Conservation (phyloP, 257 asterid species). For the Solanum ossicruentum region DNA sequence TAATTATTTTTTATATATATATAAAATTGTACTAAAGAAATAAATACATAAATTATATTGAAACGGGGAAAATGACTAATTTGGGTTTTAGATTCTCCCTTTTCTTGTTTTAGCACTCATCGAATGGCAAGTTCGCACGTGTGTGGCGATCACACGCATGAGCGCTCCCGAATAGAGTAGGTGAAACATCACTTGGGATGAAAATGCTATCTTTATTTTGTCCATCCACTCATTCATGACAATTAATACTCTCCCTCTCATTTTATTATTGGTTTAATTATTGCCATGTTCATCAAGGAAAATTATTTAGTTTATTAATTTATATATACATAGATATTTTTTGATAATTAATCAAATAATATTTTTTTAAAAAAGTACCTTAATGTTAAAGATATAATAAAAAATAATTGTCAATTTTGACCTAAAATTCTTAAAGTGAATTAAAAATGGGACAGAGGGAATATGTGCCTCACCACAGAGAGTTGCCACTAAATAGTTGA, state of each 20-base stretch:
- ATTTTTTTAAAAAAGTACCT: not conserved
- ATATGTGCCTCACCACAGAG: not conserved
- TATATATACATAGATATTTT: not conserved
- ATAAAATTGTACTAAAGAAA: too few species aligned
- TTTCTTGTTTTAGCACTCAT: not conserved
- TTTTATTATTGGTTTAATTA: not conserved
- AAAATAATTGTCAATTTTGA: not conserved
- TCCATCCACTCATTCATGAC: not conserved
- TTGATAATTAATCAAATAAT: not conserved
- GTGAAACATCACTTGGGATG: not conserved
- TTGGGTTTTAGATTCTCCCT: not conserved
- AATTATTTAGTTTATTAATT: not conserved
- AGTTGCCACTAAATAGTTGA: not conserved
- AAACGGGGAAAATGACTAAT: not conserved
- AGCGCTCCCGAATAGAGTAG: not conserved
- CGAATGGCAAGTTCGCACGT: not conserved
- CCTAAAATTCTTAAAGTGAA: not conserved
- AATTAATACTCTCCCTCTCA: not conserved
- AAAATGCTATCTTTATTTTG: not conserved
- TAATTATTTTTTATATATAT: too few species aligned
- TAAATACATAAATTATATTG: not conserved
- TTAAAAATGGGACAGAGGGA: not conserved
- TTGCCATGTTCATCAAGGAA: not conserved
- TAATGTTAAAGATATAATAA: not conserved
- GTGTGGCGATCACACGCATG: not conserved